phyloP scores from a whole-genome alignment of 1,284 basidiomycete genomes.

The Sporisorium scitamineum region DNA sequence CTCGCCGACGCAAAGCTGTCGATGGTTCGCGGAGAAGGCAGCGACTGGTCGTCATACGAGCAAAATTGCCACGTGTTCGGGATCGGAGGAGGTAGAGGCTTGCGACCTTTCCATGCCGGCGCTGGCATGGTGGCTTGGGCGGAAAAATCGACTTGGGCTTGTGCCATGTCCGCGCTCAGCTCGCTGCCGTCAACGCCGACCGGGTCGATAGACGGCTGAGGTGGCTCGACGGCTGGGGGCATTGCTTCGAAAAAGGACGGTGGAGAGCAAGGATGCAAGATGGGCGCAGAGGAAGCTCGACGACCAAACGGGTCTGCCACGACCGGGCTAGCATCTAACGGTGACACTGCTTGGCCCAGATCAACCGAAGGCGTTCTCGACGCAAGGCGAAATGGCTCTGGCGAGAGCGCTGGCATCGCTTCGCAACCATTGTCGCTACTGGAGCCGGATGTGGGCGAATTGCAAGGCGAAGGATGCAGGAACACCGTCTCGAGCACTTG shows the following conservation, averaged over 20 bases:
- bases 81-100: conserved; percentile 31
- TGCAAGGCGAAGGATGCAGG: conserved; percentile 26
- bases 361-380: conserved; percentile 17
- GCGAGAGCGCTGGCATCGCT: conserved; percentile 5
- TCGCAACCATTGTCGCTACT: neutral
- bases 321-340: neutral
- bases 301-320: conserved; percentile 10
- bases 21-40: conserved; percentile 40
- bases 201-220: neutral
- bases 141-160: neutral
- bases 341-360: neutral
- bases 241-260: conserved; percentile 8
- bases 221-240: neutral
- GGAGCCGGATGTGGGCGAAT: conserved; percentile 9
- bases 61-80: conserved; percentile 41
- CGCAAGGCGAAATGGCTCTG: conserved; percentile 19
- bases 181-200: neutral
- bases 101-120: conserved; percentile 26
- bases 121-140: conserved; percentile 27
- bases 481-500: conserved; percentile 37
- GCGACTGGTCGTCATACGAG: conserved; percentile 42
- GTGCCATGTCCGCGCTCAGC: neutral
- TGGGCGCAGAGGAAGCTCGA: conserved; percentile 26
- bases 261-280: conserved; percentile 19
- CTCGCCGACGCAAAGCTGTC: conserved; percentile 7